Evolutionary conservation across 257 asterid genomes (phyloP).

Genomic region (Marsdenia floribunda): DNA sequence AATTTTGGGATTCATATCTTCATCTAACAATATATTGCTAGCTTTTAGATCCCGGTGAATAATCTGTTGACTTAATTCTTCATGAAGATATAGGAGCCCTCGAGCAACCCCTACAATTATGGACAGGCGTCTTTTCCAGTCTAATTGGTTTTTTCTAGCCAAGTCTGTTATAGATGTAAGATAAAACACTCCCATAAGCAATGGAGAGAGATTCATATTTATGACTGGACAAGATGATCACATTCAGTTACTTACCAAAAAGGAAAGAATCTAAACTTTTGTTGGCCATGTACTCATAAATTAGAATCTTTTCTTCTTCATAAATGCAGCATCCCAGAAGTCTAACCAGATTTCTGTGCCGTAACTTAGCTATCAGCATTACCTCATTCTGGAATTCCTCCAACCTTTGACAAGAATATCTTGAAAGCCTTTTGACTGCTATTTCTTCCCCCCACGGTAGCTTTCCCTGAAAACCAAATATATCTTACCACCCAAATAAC

Average conservation of each 20-base stretch:
- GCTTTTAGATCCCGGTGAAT: constrained; percentile 84
- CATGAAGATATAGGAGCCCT: constrained; percentile 82
- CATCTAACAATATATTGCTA: constrained; percentile 80
- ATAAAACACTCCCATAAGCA: not conserved
- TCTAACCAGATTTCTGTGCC: constrained; percentile 75
- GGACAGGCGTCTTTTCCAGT: constrained; percentile 56
- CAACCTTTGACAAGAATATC: constrained; percentile 68
- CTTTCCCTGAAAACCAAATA: constrained; percentile 59
- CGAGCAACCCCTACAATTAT: constrained; percentile 87
- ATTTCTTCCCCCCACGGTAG: constrained; percentile 56
- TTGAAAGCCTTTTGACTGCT: constrained; percentile 81
- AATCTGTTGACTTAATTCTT: constrained; percentile 81
- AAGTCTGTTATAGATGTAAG: constrained; percentile 34
- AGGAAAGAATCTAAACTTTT: constrained; percentile 70
- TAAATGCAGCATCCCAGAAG: constrained; percentile 80
- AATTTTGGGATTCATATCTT: constrained; percentile 85
- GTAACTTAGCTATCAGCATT: constrained; percentile 65
- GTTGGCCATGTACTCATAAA: constrained; percentile 89
- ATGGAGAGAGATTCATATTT: not conserved
- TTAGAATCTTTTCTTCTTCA: constrained; percentile 71
- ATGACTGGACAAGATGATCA: not conserved
- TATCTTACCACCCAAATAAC: too few species aligned
- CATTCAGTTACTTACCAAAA: constrained; percentile 47
- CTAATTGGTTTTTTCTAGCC: constrained; percentile 45
- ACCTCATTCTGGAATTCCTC: constrained; percentile 83